Percentiles rank a stretch among this genome's conserved stretches.
Evolutionary conservation across 1,284 basidiomycete genomes (phyloP).

Genomic region (Ustilago shanxiensis): DNA sequence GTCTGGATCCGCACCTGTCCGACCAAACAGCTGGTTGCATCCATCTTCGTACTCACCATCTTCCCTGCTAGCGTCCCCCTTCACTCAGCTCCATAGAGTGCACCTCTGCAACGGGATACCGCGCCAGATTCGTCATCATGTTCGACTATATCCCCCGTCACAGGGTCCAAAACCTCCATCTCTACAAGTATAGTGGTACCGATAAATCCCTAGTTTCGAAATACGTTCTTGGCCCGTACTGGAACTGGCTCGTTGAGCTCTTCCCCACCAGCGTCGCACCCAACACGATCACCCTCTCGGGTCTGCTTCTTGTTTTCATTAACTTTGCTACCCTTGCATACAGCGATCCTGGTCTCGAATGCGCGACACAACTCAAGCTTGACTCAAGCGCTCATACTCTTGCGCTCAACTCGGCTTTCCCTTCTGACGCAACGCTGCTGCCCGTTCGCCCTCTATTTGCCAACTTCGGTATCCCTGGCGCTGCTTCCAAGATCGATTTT

Average conservation of each 20-base stretch:
- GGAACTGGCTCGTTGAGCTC: conserved; percentile 92
- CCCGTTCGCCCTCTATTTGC: conserved; percentile 51
- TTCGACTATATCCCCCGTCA: conserved; percentile 70
- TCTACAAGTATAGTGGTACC: conserved; percentile 75
- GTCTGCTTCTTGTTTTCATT: conserved; percentile 82
- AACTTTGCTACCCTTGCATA: conserved; percentile 85
- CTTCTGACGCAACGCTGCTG: conserved; percentile 39
- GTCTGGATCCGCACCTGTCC: conserved; percentile 4
- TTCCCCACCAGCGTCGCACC: conserved; percentile 91
- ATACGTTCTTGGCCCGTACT: conserved; percentile 89
- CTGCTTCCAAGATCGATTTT: conserved; percentile 39
- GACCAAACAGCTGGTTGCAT: neutral
- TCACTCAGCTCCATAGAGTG: conserved; percentile 3
- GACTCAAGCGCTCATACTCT: conserved; percentile 41
- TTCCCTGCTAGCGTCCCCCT: neutral
- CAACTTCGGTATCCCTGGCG: conserved; percentile 51
- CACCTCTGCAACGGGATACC: neutral
- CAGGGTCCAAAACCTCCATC: conserved; percentile 73
- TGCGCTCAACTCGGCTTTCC: conserved; percentile 40
- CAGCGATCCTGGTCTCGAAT: conserved; percentile 55
- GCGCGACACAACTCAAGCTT: conserved; percentile 62
- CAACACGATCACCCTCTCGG: conserved; percentile 77
- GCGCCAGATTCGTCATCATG: conserved; percentile 21
- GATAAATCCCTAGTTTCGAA: conserved; percentile 76
- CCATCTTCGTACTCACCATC: neutral